These are phyloP conservation scores for Cyclotella cryptica DNA, from an alignment of 108 stramenopile genomes.

Conservation along the genomic window DNA sequence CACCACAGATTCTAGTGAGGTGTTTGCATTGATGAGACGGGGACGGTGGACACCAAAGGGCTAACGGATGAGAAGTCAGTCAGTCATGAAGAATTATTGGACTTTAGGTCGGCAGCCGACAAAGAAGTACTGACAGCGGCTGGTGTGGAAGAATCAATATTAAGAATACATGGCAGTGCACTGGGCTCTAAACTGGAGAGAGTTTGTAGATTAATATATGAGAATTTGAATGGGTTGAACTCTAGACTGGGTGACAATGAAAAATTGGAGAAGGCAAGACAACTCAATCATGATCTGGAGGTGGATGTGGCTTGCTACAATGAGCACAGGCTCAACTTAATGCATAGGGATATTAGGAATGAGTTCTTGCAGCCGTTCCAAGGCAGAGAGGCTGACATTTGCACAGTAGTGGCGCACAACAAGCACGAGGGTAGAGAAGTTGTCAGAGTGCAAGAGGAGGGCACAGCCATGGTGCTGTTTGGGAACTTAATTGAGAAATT, in stretches of 20 bases:
- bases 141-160: not conserved
- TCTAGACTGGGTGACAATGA: not conserved
- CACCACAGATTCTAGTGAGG: too few relatives aligned
- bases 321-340: slow-evolving; percentile 16
- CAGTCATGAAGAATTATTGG: not conserved
- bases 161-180: not conserved
- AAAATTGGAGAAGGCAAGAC: not conserved
- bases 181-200: not conserved
- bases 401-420: slow-evolving; percentile 12
- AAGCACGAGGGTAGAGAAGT: not conserved
- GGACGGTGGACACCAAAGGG: not conserved
- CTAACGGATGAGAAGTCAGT: not conserved
- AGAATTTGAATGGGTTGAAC: not conserved
- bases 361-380: slow-evolving; percentile 17
- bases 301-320: slow-evolving; percentile 12
- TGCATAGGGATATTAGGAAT: not conserved
- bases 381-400: slow-evolving; percentile 1
- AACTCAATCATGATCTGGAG: not conserved
- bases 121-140: not conserved
- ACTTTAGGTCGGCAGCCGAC: not conserved
- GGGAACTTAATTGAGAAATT: not conserved
- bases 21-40: not conserved
- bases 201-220: not conserved
- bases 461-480: slow-evolving; percentile 9
- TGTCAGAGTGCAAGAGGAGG: slow-evolving; percentile 20